Evolutionary conservation across 139 green algal species (phyloP), one percentile per base, ranked within the genome.

Genomic region (Raphidocelis subcapitata): DNA sequence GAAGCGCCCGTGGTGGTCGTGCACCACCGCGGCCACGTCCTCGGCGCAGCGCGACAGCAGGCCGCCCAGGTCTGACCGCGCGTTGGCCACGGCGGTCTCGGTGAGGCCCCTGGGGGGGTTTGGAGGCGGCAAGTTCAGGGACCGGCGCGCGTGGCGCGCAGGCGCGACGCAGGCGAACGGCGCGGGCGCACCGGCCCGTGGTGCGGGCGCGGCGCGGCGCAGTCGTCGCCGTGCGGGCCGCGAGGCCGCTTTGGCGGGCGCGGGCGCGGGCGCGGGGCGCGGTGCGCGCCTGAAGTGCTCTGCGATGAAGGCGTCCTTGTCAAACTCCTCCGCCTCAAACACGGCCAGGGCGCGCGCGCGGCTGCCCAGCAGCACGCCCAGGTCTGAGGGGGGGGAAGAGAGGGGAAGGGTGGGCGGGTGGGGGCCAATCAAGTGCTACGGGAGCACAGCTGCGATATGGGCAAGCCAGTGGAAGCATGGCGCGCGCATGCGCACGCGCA

Each of bases 61-160:
- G 5, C 32, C 72, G 2, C 72, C 72, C 62, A 78, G 62, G 52
- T 78, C 72, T 12, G 31, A 47, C 16, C 62, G 37, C 15, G 72
- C 72, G 41, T 78, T 78, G 51, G 46, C 72, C 1, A 78, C 70
- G n/a, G 62, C 72, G 20, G 65, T 65, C 37, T 78, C 72, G 14
- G 35, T 55, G 18, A 72, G 51, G 16, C 41, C 41, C 41, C 41
- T 49, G 41, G 41, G 41, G 41, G 41, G n/a, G n/a, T n/a, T n/a
- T 49, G 41, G 41, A 12, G 41, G 41, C 41, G 41, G 12, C 41
- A 8, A 49, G 41, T 8, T 49, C 12, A n/a, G n/a, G n/a, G n/a
- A n/a, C n/a, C n/a, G n/a, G n/a, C n/a, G n/a, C n/a, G n/a, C n/a
- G n/a, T n/a, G n/a, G n/a, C n/a, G n/a, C n/a, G n/a, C n/a, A n/a